Percentiles rank a stretch among this genome's conserved stretches.
These are phyloP conservation scores for Pythium folliculosum DNA, from an alignment of 352 stramenopile species.

Conservation along the genomic window DNA sequence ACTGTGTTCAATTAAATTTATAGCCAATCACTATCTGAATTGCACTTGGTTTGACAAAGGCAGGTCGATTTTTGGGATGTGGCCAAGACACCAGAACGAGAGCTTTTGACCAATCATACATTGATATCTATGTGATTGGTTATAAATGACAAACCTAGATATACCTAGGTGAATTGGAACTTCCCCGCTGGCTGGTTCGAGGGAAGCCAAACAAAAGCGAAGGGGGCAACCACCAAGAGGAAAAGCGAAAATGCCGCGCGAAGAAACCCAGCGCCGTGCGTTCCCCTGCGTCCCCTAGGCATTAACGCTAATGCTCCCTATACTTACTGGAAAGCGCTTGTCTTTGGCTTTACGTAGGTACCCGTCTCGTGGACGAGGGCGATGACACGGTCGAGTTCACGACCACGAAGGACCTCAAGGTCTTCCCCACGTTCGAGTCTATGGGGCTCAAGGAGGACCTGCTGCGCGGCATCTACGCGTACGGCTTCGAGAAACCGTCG, in stretches of 20 bases:
- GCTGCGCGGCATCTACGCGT: conserved; percentile 89
- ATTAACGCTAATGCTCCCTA: background rate
- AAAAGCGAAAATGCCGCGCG: conserved; percentile 23
- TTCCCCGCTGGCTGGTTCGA: conserved; percentile 4
- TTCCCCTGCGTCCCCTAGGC: background rate
- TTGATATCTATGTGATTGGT: background rate
- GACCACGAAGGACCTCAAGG: conserved; percentile 87
- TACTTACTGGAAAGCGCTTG: conserved; percentile 9
- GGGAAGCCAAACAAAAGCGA: background rate
- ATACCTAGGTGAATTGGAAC: conserved; percentile 1
- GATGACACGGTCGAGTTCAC: conserved; percentile 89
- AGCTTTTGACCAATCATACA: background rate
- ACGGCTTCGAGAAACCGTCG: conserved; percentile 96
- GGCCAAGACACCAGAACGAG: background rate
- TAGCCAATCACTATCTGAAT: conserved; percentile 1
- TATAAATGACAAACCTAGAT: background rate
- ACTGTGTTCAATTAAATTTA: background rate
- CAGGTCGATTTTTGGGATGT: background rate
- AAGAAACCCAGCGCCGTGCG: conserved; percentile 27
- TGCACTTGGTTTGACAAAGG: background rate
- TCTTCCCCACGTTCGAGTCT: conserved; percentile 88
- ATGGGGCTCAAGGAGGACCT: conserved; percentile 94
- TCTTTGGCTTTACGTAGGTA: conserved; percentile 34
- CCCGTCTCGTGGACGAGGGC: conserved; percentile 66
- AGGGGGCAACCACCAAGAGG: background rate